Base-by-base conservation (phyloP, 768 basidiomycete species). In the Tylopilus felleus region DNA sequence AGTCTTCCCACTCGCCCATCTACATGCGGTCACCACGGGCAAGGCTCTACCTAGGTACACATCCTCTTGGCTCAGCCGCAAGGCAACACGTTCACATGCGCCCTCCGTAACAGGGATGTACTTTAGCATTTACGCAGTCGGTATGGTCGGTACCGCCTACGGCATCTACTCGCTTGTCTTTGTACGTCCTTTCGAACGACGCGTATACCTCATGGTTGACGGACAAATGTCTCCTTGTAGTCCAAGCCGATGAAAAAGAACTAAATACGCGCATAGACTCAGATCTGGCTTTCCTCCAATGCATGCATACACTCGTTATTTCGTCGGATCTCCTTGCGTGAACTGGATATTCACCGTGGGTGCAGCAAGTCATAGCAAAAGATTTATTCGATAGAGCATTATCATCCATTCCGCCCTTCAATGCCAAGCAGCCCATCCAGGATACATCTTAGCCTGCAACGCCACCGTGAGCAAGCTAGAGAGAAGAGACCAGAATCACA, bases 371-470 rank as follows among this genome's bases (percentile, higher is more conserved):
- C 22, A 4, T 52, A 12, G 36, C 7, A 46, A 51, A 14, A 42
- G 42, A n/a, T 53, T 21, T 21, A n/a, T 16, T 19, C 28, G 16
- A 45, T 23, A 10, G 38, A 28, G 41, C 14, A 62, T 52, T 4
- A 10, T 8, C 31, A 27, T 39, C 23, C 31, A 5, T 10, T 25
- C 8, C 7, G 4, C 13, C 23, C 19, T 22, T 68, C 52, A 93
- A 67, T 88, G 79, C 85, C 88, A 90, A n/a, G 88, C 73, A 25
- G 85, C 86, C 90, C 93, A 96, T 13, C 88, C 94, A 39, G 84
- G 80, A 72, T 96, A 97, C 95, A 97, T 97, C 66, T 80, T 85
- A 13, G 80, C 80, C 93, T 95, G 35, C 36, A 42, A n/a, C 27
- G 28, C 14, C 38, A 57, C 22, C 60, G 56, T 68, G 27, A 61